phyloP scores from a whole-genome alignment of 306 rosid species.

The Fragaria iinumae region DNA sequence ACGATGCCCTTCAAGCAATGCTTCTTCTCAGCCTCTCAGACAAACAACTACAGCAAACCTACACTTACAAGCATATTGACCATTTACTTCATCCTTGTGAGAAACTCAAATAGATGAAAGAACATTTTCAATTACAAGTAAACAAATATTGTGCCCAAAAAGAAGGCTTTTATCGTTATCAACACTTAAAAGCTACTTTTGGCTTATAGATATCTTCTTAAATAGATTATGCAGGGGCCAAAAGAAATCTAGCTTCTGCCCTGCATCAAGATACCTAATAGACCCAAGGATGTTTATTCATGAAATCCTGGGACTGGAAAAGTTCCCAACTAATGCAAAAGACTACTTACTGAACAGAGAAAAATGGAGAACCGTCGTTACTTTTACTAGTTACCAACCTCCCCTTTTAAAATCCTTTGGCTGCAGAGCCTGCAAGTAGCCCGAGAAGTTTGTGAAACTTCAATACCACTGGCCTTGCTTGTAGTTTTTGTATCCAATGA shows the following conservation, averaged over 20 bases:
- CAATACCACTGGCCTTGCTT: conserved; percentile 44
- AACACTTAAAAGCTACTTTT: neutral
- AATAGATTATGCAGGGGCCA: neutral
- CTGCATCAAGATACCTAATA: neutral
- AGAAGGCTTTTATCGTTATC: neutral
- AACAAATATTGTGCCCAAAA: neutral
- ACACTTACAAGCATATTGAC: neutral
- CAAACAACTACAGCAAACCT: neutral
- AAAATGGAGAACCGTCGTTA: neutral
- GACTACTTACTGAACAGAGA: neutral
- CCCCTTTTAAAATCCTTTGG: conserved; percentile 73
- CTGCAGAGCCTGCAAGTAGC: conserved; percentile 75
- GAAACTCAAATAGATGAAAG: neutral
- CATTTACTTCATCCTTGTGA: neutral
- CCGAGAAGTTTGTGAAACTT: conserved; percentile 77
- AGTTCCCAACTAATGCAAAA: neutral
- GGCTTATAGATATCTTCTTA: neutral
- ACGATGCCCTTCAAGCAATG: too few relatives aligned
- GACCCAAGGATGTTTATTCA: neutral
- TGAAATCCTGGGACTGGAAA: neutral
- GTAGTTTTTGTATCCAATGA: conserved; percentile 20
- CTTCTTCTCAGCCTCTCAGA: too few relatives aligned
- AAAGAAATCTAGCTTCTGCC: too few relatives aligned
- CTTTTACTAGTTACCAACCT: conserved; percentile 43
- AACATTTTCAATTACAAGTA: neutral